A percentile compares a stretch with the other conserved stretches of the same genome.
Evolutionary conservation across 2,329 filamentous ascomycete species (phyloP).

Genomic region (Venturia nashicola): DNA sequence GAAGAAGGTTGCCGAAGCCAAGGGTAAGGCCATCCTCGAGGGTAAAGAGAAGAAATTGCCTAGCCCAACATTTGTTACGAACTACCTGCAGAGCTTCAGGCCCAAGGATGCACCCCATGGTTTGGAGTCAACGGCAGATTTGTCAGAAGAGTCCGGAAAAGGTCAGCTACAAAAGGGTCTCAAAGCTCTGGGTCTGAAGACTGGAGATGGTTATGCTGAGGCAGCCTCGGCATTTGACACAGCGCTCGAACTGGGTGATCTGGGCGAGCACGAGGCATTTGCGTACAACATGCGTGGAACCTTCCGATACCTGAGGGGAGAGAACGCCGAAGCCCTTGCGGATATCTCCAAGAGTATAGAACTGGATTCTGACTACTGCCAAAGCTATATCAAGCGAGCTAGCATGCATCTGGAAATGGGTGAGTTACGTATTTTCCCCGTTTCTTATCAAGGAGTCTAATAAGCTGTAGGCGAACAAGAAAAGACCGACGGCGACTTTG

Average conservation of each 20-base stretch:
- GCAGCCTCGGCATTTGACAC: slow-evolving; percentile 77
- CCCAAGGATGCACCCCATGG: slow-evolving; percentile 66
- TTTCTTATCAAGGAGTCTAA: slow-evolving; percentile 18
- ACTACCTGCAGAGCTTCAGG: slow-evolving; percentile 98
- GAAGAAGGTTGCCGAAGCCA: slow-evolving; percentile 93
- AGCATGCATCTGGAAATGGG: slow-evolving; percentile 95
- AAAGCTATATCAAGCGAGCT: slow-evolving; percentile 97
- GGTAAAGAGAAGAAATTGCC: slow-evolving; percentile 76
- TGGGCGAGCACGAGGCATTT: slow-evolving; percentile 74
- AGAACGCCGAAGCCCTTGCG: slow-evolving; percentile 67
- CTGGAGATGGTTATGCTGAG: slow-evolving; percentile 81
- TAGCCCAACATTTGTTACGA: slow-evolving; percentile 92
- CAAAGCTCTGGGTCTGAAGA: slow-evolving; percentile 70
- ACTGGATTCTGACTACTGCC: slow-evolving; percentile 73
- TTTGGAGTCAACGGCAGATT: slow-evolving; percentile 68
- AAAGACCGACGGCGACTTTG: slow-evolving; percentile 80
- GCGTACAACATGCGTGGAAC: slow-evolving; percentile 96
- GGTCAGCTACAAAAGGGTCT: slow-evolving; percentile 79
- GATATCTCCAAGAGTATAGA: slow-evolving; percentile 92
- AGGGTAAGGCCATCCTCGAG: slow-evolving; percentile 78
- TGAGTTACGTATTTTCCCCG: slow-evolving; percentile 26
- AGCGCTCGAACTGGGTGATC: slow-evolving; percentile 68
- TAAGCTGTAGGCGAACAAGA: slow-evolving; percentile 56
- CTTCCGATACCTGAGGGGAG: slow-evolving; percentile 83
- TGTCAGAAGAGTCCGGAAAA: slow-evolving; percentile 66